phyloP scores from a whole-genome alignment of 768 basidiomycete genomes.

The Filobasidium floriforme region DNA sequence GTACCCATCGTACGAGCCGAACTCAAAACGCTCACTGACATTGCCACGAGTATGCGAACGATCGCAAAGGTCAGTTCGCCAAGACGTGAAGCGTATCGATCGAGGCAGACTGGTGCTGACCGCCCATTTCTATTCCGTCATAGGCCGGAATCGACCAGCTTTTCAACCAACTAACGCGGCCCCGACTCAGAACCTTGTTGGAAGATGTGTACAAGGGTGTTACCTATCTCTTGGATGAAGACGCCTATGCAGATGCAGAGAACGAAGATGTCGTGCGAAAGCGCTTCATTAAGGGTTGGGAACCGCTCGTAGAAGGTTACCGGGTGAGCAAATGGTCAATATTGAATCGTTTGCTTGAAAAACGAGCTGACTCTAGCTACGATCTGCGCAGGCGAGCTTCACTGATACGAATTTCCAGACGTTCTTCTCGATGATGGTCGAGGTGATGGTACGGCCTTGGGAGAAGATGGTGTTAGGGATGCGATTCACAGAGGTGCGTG shows the following conservation, averaged over 20 bases:
- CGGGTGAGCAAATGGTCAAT: slow-evolving; percentile 52
- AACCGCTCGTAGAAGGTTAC: slow-evolving; percentile 73
- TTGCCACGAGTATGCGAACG: slow-evolving; percentile 56
- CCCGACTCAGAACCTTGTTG: slow-evolving; percentile 72
- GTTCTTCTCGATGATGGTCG: slow-evolving; percentile 77
- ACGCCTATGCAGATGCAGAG: slow-evolving; percentile 71
- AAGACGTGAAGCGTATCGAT: neutral
- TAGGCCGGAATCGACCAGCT: slow-evolving; percentile 84
- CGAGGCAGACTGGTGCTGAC: neutral
- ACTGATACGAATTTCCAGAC: slow-evolving; percentile 80
- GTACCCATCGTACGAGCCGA: slow-evolving; percentile 51
- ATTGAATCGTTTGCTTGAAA: neutral
- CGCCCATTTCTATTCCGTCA: neutral
- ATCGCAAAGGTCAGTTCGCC: slow-evolving; percentile 58
- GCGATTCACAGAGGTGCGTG: slow-evolving; percentile 75
- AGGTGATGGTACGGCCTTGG: slow-evolving; percentile 87
- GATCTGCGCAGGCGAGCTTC: slow-evolving; percentile 59
- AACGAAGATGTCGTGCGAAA: slow-evolving; percentile 79
- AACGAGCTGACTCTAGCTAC: neutral
- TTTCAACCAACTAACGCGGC: slow-evolving; percentile 88
- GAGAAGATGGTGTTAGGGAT: slow-evolving; percentile 75
- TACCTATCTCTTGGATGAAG: slow-evolving; percentile 81
- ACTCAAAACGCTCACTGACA: slow-evolving; percentile 28
- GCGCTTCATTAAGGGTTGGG: slow-evolving; percentile 84
- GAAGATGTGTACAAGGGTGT: slow-evolving; percentile 85